Percentiles rank a stretch among this genome's conserved stretches.
phyloP scores from a whole-genome alignment of 2,329 filamentous ascomycete species.

The Ophiocordyceps camponoti-leonardi region DNA sequence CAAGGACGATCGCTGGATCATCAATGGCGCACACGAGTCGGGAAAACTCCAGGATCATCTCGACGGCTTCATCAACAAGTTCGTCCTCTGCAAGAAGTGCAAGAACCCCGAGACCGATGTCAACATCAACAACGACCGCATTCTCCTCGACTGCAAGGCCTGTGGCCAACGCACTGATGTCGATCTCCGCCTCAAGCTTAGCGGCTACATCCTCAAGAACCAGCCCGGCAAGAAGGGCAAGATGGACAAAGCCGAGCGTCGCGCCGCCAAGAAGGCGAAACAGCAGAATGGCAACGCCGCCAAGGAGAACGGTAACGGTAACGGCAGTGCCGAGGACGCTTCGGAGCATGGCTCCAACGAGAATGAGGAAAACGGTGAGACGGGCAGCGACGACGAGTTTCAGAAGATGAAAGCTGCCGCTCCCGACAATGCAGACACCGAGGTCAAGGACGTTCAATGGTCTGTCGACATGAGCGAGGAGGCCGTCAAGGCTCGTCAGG shows the following conservation, averaged over 20 bases:
- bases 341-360: conserved; percentile 32
- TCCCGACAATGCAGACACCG: conserved; percentile 29
- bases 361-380: conserved; percentile 40
- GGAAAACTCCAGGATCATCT: conserved; percentile 94
- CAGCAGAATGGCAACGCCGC: conserved; percentile 50
- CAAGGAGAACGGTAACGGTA: conserved; percentile 39
- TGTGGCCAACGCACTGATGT: conserved; percentile 88
- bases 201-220: conserved; percentile 94
- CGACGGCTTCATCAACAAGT: conserved; percentile 95
- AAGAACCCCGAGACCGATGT: conserved; percentile 98
- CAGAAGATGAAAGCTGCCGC: conserved; percentile 57
- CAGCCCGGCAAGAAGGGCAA: conserved; percentile 74
- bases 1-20: conserved; percentile 97
- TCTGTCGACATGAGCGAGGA: conserved; percentile 92
- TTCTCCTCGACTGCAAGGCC: conserved; percentile 94
- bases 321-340: conserved; percentile 34
- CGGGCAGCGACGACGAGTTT: conserved; percentile 81
- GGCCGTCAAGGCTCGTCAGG: conserved; percentile 85
- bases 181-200: conserved; percentile 86
- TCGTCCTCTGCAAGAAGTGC: conserved; percentile 98
- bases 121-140: conserved; percentile 82
- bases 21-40: conserved; percentile 95
- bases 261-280: conserved; percentile 82
- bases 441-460: conserved; percentile 79
- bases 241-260: conserved; percentile 87